Conservation (phyloP, 768 basidiomycete genomes). For the Termitomyces sp. region DNA sequence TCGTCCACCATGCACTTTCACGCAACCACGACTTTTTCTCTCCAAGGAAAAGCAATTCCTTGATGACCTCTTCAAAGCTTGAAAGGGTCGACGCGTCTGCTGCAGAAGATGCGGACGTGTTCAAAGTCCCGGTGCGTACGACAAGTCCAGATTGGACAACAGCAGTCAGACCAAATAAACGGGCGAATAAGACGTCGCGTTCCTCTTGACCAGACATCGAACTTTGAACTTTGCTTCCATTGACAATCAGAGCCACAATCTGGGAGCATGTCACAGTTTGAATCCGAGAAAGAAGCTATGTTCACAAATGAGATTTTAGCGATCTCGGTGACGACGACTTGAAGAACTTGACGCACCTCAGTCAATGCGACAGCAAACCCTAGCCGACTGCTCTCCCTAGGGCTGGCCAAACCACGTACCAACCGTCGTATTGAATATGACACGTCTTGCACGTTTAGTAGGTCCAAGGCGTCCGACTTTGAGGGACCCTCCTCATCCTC, state of each 20-base stretch:
- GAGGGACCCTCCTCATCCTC: slow-evolving; percentile 37
- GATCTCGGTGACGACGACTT: too few species aligned
- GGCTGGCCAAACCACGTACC: slow-evolving; percentile 84
- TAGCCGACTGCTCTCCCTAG: slow-evolving; percentile 87
- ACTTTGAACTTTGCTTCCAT: slow-evolving; percentile 64
- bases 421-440: slow-evolving; percentile 88
- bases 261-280: slow-evolving; percentile 74
- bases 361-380: slow-evolving; percentile 96
- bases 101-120: slow-evolving; percentile 47
- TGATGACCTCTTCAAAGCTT: slow-evolving; percentile 54
- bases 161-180: slow-evolving; percentile 84
- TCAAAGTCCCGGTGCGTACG: slow-evolving; percentile 53
- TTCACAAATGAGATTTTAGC: too few species aligned
- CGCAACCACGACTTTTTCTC: slow-evolving; percentile 86
- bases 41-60: slow-evolving; percentile 61
- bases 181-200: slow-evolving; percentile 87
- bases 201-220: slow-evolving; percentile 90
- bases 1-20: slow-evolving; percentile 87
- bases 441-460: slow-evolving; percentile 83
- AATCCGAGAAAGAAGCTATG: slow-evolving; percentile 79
- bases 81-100: slow-evolving; percentile 51
- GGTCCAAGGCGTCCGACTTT: slow-evolving; percentile 50
- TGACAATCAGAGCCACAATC: slow-evolving; percentile 69
- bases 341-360: slow-evolving; percentile 60
- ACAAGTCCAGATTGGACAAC: slow-evolving; percentile 84